Base-by-base conservation (phyloP, 345 rosid species). In the Excoecaria cochinchinensis region DNA sequence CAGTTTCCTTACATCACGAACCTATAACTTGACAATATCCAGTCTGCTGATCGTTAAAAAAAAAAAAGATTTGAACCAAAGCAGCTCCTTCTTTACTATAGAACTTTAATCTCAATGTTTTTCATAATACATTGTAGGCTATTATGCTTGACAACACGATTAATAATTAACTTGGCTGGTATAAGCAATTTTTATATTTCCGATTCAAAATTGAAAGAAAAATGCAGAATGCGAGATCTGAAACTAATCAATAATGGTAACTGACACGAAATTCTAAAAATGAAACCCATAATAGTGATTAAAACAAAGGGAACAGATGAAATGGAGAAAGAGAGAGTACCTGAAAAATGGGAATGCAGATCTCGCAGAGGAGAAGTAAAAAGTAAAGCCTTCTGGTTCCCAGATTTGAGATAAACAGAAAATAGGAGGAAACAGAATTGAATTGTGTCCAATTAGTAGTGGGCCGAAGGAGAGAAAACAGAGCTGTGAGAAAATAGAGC, bases 271-370 rank as follows among this genome's bases (percentile, higher is more conserved):
- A 42, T 65, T 65, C 51, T 19, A 65, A n/a, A 65, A 42, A 19
- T 11, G 3, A 40, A 42, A 39, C 47, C 67, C 67, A 16, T 38
- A 15, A 17, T 38, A 8, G 12, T 5, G 12, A 8, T 44, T 3
- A 19, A 22, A 21, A 21, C 1, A 47, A 14, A 25, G 4, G 31
- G 31, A 31, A 31, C 31, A 31, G 31, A 31, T 31, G 31, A 31
- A 31, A 31, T 31, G 31, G 31, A 31, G 31, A 50, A 44, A 46
- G 44, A 56, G 58, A 16, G 56, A 21, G 60, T 62, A 74, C 70
- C 76, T 50, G 70, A n/a, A 63, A 25, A 63, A n/a, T 5, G 60
- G 47, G 38, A 74, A 63, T 63, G 61, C 69, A 62, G 69, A 61
- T 73, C 76, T 73, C 51, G 47, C n/a, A 46, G 51, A 60, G 38